Percentiles rank a stretch among this genome's conserved stretches.
Conservation (phyloP, 2,329 filamentous ascomycete genomes). For the Fulvia fulva region DNA sequence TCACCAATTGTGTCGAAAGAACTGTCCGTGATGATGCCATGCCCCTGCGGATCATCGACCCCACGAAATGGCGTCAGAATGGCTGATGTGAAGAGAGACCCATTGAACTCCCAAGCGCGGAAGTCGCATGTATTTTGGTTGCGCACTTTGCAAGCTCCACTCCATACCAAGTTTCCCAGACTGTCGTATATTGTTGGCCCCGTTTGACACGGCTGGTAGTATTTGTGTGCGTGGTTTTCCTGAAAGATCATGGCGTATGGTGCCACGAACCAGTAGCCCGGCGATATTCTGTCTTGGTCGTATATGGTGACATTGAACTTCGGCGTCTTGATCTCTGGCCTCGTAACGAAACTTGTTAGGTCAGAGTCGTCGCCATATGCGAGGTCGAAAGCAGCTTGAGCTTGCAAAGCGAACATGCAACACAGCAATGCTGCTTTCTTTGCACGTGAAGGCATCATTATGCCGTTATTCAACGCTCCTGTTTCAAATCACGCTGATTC, state of each 20-base stretch:
- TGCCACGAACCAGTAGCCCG: slow-evolving; percentile 6
- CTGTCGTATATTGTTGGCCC: slow-evolving; percentile 6
- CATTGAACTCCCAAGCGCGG: slow-evolving; percentile 5
- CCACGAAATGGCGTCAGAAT: slow-evolving; percentile 2
- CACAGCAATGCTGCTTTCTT: background rate
- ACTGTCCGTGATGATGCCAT: slow-evolving; percentile 8
- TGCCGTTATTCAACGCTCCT: background rate
- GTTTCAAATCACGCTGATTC: too few species aligned
- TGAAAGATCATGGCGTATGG: slow-evolving; percentile 5
- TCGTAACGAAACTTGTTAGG: background rate
- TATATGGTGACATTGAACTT: background rate
- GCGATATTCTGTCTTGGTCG: background rate
- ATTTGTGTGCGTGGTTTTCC: background rate
- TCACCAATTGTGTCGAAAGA: background rate
- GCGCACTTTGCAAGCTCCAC: slow-evolving; percentile 11
- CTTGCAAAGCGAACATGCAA: background rate
- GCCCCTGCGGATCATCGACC: slow-evolving; percentile 4
- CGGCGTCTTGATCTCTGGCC: slow-evolving; percentile 8
- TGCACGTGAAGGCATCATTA: background rate
- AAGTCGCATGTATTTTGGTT: slow-evolving; percentile 21
- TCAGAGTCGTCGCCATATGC: background rate
- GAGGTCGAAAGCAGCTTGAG: background rate
- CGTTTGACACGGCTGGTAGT: slow-evolving; percentile 1
- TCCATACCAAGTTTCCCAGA: slow-evolving; percentile 17
- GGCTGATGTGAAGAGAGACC: slow-evolving; percentile 2